These are phyloP conservation scores for Beta vulgaris DNA, from an alignment of 148 eudicot species.

Conservation along the genomic window DNA sequence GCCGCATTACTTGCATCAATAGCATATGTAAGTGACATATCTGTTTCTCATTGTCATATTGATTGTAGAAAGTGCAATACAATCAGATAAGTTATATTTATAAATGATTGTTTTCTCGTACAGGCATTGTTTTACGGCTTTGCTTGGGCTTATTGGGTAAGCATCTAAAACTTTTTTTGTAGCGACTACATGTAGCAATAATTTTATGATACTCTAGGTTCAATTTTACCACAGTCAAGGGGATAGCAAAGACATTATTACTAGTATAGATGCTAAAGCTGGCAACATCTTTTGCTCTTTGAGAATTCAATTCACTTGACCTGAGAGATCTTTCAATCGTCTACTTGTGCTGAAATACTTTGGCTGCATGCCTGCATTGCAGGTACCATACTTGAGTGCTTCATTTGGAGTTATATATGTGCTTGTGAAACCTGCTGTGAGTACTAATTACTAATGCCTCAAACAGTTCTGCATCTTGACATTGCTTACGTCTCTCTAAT, in stretches of 20 bases:
- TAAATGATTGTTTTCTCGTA: not conserved
- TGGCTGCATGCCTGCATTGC: slow-evolving; percentile 20
- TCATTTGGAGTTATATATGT: slow-evolving; percentile 80
- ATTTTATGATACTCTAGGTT: not conserved
- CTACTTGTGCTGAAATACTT: slow-evolving; percentile 7
- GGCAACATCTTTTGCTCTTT: not conserved
- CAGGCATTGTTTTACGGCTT: slow-evolving; percentile 89
- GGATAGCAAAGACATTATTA: not conserved
- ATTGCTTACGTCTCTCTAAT: not conserved
- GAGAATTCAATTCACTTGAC: not conserved
- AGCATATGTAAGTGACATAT: slow-evolving; percentile 61
- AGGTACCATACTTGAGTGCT: slow-evolving; percentile 94
- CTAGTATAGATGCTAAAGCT: not conserved
- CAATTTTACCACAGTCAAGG: not conserved
- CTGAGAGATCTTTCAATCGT: not conserved
- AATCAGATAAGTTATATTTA: not conserved
- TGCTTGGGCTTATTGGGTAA: slow-evolving; percentile 98
- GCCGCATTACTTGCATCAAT: slow-evolving; percentile 62
- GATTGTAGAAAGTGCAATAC: not conserved
- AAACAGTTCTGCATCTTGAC: not conserved
- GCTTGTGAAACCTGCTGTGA: slow-evolving; percentile 83
- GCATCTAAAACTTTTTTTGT: slow-evolving; percentile 8
- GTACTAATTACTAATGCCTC: slow-evolving; percentile 20
- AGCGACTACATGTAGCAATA: not conserved
- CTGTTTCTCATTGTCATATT: not conserved